Conservation (phyloP, 805 yeast species). For the Teunomyces panamensis region DNA sequence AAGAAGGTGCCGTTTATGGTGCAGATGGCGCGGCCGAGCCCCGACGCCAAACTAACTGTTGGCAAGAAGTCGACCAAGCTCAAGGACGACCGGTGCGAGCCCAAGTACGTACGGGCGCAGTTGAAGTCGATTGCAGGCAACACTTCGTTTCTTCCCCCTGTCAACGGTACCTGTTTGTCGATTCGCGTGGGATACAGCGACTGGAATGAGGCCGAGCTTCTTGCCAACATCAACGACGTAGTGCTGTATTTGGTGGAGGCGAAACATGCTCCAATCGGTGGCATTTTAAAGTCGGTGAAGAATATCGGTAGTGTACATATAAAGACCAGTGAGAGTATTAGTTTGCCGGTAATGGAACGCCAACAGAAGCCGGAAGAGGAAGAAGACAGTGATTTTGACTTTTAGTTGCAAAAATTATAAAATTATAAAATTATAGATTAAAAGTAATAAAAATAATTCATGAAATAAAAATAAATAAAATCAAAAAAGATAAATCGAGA, state of each 20-base stretch:
- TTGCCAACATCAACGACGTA: constrained; percentile 53
- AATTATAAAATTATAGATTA: neutral
- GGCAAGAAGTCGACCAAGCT: constrained; percentile 39
- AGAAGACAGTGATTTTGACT: constrained; percentile 24
- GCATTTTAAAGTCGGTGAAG: constrained; percentile 44
- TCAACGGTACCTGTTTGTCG: constrained; percentile 58
- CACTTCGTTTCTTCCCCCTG: constrained; percentile 57
- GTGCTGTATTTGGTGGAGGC: constrained; percentile 45
- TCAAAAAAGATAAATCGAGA: too few species aligned
- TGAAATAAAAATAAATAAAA: too few species aligned
- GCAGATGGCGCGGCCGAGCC: constrained; percentile 49
- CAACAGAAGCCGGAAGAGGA: constrained; percentile 12
- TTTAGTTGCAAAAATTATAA: constrained; percentile 6
- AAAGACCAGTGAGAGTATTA: constrained; percentile 64
- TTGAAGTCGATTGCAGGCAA: constrained; percentile 61
- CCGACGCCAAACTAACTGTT: constrained; percentile 31
- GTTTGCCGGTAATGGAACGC: constrained; percentile 49
- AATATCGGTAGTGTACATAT: constrained; percentile 53
- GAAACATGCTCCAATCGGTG: constrained; percentile 55
- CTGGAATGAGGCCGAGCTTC: constrained; percentile 40
- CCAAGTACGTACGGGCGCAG: constrained; percentile 61
- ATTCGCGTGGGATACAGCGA: constrained; percentile 58
- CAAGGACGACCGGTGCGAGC: constrained; percentile 61
- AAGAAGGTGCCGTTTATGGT: constrained; percentile 68
- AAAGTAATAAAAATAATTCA: too few species aligned